Evolutionary conservation across 768 basidiomycete species (phyloP).

Genomic region (Trametes cingulata): DNA sequence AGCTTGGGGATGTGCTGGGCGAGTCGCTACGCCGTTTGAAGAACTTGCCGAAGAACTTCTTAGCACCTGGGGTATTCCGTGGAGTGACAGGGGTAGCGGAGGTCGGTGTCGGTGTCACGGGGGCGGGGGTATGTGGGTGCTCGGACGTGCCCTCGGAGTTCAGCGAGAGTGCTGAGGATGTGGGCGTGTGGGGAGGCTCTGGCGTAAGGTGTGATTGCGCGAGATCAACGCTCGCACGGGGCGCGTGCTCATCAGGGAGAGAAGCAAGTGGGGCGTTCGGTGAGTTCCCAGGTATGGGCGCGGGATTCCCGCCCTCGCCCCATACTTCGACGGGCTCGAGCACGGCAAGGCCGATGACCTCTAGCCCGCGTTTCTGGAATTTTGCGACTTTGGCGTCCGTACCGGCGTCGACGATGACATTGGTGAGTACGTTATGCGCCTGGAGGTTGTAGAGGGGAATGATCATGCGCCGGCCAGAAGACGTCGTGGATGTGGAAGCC

Average conservation of each 20-base stretch:
- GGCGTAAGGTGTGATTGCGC: constrained; percentile 15
- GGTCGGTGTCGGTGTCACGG: constrained; percentile 13
- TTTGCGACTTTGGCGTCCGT: constrained; percentile 85
- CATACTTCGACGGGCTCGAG: constrained; percentile 80
- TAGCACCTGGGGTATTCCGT: constrained; percentile 40
- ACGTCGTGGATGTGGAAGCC: constrained; percentile 43
- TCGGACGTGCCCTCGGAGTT: constrained; percentile 24
- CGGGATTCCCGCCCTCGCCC: constrained; percentile 36
- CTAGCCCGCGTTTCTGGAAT: constrained; percentile 50
- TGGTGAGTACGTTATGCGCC: constrained; percentile 86
- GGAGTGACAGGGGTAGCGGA: constrained; percentile 25
- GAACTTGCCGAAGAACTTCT: constrained; percentile 63
- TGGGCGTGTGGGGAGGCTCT: constrained; percentile 30
- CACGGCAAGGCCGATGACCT: constrained; percentile 75
- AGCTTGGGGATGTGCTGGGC: constrained; percentile 33
- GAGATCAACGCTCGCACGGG: constrained; percentile 18
- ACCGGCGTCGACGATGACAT: constrained; percentile 83
- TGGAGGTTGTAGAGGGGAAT: constrained; percentile 86
- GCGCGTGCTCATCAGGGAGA: constrained; percentile 34
- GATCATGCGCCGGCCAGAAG: constrained; percentile 65
- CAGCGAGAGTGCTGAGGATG: constrained; percentile 36
- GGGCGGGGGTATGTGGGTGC: constrained; percentile 17
- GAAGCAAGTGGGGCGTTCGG: constrained; percentile 17
- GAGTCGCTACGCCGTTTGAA: constrained; percentile 53
- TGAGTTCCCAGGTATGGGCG: constrained; percentile 13